Evolutionary conservation across 73 alveolate species (phyloP), one percentile per base, ranked within the genome.

Genomic region (Urostyla sp.): DNA sequence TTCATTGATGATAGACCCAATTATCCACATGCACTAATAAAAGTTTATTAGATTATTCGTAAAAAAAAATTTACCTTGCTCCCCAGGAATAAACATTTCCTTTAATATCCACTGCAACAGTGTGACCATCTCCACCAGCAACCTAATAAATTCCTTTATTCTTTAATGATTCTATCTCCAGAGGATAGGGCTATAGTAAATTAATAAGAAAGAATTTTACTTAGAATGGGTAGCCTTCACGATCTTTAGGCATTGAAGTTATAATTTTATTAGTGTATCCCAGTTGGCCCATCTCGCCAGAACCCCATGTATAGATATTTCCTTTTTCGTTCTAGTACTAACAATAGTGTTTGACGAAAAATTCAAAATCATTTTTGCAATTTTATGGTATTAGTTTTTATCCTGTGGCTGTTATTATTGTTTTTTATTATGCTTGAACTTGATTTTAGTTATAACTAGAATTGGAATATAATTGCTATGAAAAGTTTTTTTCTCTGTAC

Each of bases 271-370:
- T 85, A 24, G 87, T 80, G 80, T 90, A 84, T 10, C 99, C 99
- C 35, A 96, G 90, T 80, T 96, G 98, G 0, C 99, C 99, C 93
- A 96, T 97, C 81, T 96, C 99, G 30, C 98, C 96, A 6, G 96
- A 84, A 26, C 99, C 99, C 99, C 99, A 95, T 18, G 98, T 91
- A 82, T 88, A 95, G 26, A 96, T 94, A 73, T 96, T 93, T 13
- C 98, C 98, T 43, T 87, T 90, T 23, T 89, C 96, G 56, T 55
- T 84, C 32, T 21, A 32, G 16, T 73, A 32, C 73, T 57, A 51
- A 27, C 59, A 60, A 40, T 83, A 74, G 35, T 83, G 61, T 16
- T 30, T 31, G 40, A 51, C 51, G 43, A 67, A 83, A 37, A 73
- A 83, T 32, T 53, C 79, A 53, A 56, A 73, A 37, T 83, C 87